These are phyloP conservation scores for Sugiyamaella mastotermitis DNA, from an alignment of 805 yeast genomes.

Conservation along the genomic window DNA sequence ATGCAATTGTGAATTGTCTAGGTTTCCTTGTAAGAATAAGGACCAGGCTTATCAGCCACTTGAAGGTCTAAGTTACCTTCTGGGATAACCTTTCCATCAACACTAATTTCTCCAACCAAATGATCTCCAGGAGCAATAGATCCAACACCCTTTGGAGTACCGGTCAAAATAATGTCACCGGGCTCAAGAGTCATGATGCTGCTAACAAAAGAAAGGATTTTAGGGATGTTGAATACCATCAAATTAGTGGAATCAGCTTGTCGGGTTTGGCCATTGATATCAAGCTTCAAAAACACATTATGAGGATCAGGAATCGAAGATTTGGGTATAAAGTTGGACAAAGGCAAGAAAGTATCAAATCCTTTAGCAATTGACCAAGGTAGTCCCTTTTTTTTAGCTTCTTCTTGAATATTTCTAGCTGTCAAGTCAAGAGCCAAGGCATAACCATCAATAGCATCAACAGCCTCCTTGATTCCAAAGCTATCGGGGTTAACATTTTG, in stretches of 20 bases:
- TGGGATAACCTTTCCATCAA: constrained; percentile 50
- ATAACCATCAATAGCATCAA: constrained; percentile 78
- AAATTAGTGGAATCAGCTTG: constrained; percentile 70
- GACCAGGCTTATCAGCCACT: constrained; percentile 55
- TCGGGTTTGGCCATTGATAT: constrained; percentile 61
- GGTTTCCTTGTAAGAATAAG: constrained; percentile 47
- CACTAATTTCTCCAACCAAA: constrained; percentile 56
- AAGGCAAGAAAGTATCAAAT: constrained; percentile 89
- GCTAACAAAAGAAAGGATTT: constrained; percentile 73
- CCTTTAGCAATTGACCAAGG: constrained; percentile 98
- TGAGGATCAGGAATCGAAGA: constrained; percentile 64
- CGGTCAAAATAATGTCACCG: constrained; percentile 89
- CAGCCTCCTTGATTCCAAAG: constrained; percentile 61
- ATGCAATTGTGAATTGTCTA: constrained; percentile 5
- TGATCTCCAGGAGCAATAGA: constrained; percentile 70
- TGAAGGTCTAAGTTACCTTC: constrained; percentile 43
- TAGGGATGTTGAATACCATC: constrained; percentile 86
- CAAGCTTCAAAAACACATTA: constrained; percentile 54
- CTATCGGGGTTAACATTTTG: constrained; percentile 50
- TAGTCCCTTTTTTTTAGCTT: constrained; percentile 85
- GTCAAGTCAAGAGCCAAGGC: constrained; percentile 90
- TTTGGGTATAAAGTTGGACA: constrained; percentile 70
- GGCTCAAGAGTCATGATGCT: constrained; percentile 84
- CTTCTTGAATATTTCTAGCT: constrained; percentile 93
- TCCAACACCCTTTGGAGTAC: constrained; percentile 99